phyloP scores from a whole-genome alignment of 177 flowering plant species.

The Vitis hybrid region DNA sequence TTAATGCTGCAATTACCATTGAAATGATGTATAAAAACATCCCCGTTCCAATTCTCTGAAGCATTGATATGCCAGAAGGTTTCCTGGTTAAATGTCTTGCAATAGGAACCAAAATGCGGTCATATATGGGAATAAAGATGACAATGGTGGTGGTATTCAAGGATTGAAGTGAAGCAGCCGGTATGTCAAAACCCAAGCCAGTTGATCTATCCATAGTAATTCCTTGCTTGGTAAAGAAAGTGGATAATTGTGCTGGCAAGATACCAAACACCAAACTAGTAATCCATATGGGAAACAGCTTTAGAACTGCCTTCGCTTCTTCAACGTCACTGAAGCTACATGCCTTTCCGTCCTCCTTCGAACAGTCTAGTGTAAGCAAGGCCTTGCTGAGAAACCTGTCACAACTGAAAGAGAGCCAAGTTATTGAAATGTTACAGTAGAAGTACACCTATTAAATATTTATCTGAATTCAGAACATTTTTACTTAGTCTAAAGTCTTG shows the following conservation, averaged over 20 bases:
- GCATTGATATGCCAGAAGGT: slow-evolving; percentile 14
- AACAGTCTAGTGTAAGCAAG: slow-evolving; percentile 4
- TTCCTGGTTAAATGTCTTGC: slow-evolving; percentile 13
- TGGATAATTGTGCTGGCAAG: slow-evolving; percentile 12
- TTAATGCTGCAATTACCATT: too few species aligned
- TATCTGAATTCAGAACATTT: too few species aligned
- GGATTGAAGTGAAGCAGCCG: slow-evolving; percentile 16
- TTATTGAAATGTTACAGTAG: too few species aligned
- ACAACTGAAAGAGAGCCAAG: background rate
- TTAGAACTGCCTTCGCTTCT: slow-evolving; percentile 14
- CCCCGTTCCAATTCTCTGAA: too few species aligned
- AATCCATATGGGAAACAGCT: slow-evolving; percentile 16
- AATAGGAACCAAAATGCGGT: slow-evolving; percentile 19
- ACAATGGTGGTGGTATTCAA: background rate
- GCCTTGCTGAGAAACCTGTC: slow-evolving; percentile 21
- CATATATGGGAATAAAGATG: slow-evolving; percentile 16
- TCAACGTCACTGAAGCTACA: slow-evolving; percentile 13
- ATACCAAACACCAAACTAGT: slow-evolving; percentile 9
- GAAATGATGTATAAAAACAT: too few species aligned
- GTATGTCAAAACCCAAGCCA: background rate
- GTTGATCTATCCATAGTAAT: slow-evolving; percentile 18
- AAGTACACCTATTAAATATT: too few species aligned
- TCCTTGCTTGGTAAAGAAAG: slow-evolving; percentile 26
- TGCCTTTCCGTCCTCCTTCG: background rate
- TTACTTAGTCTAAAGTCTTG: too few species aligned